Base-by-base conservation (phyloP, 2,329 filamentous ascomycete genomes). In the Paracorniculantispora psalliotae region DNA sequence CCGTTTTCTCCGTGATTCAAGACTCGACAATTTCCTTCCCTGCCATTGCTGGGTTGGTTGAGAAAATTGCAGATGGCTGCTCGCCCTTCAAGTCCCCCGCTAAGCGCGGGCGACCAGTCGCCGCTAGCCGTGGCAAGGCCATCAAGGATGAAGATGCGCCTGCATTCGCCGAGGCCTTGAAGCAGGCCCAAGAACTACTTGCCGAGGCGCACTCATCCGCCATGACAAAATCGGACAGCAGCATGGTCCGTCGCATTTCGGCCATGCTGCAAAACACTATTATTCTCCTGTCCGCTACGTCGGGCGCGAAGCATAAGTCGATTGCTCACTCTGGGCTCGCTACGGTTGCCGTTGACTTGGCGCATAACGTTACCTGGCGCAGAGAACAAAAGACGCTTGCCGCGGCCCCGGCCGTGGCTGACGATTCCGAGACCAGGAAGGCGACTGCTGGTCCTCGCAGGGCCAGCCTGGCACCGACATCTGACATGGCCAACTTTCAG, bases 11-110 rank as follows among this genome's bases (percentile, higher is more conserved):
- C 19, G 89, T 93, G 10, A 82, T 97, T 17, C 90, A 93, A 48
- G 94, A 99, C 67, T 97, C 94, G 0, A 96, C 92, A 0, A 86
- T 97, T 26, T 96, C 92, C 0, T 88, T 93, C 61, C 91, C 92
- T 1, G 86, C 90, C 0, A 78, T 93, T 39, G 75, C 76, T 25
- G 68, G 71, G 63, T 69, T 73, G 28, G 66, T 74, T 26, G 80
- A 80, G 35, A 75, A 74, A 61, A 64, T 67, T 28, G 65, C 70
- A 12, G 74, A 78, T 46, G 71, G 72, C 30, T 63, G 68, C 23
- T 73, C 73, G 2, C 60, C 72, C 4, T 63, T 64, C 4, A 74
- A 75, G 57, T 70, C 75, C 13, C 75, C 77, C 53, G 65, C 67
- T n/a, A 66, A 68, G 54, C 69, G 68, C 52, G 68, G 67, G 15